Evolutionary conservation across 139 green algal genomes (phyloP).

Genomic region (Monoraphidium neglectum): DNA sequence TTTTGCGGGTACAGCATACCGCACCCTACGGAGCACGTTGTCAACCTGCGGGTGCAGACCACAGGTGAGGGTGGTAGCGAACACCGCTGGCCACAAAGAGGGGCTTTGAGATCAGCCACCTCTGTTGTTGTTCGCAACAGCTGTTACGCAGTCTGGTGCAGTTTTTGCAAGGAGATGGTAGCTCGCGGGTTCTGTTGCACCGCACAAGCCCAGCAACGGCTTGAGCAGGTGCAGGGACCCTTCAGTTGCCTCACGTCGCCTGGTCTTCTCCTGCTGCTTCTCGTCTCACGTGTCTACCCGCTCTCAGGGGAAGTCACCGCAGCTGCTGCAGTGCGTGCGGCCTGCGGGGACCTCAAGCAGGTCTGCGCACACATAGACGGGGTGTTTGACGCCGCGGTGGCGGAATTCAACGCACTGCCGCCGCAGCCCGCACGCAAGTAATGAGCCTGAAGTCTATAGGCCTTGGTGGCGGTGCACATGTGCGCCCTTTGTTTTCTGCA

Average conservation of each 20-base stretch:
- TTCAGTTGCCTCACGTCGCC: too few relatives aligned
- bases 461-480: too few relatives aligned
- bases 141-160: background rate
- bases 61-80: slow-evolving; percentile 50
- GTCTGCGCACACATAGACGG: slow-evolving; percentile 52
- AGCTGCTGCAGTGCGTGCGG: slow-evolving; percentile 43
- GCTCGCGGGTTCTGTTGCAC: background rate
- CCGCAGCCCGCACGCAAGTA: too few relatives aligned
- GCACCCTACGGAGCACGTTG: slow-evolving; percentile 79
- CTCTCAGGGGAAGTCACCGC: slow-evolving; percentile 59
- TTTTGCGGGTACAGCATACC: slow-evolving; percentile 87
- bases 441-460: too few relatives aligned
- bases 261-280: too few relatives aligned
- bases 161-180: background rate
- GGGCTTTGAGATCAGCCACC: too few relatives aligned
- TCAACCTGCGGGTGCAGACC: slow-evolving; percentile 88
- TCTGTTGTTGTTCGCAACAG: too few relatives aligned
- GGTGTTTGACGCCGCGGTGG: slow-evolving; percentile 34
- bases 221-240: too few relatives aligned
- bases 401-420: slow-evolving; percentile 18
- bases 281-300: too few relatives aligned
- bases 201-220: too few relatives aligned
- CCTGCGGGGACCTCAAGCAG: slow-evolving; percentile 50
- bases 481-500: too few relatives aligned
- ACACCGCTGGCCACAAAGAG: background rate